A percentile compares a stretch with the other conserved stretches of the same genome.
These are phyloP conservation scores for Elaeagnus macrophylla DNA, from an alignment of 306 rosid genomes.

Conservation along the genomic window DNA sequence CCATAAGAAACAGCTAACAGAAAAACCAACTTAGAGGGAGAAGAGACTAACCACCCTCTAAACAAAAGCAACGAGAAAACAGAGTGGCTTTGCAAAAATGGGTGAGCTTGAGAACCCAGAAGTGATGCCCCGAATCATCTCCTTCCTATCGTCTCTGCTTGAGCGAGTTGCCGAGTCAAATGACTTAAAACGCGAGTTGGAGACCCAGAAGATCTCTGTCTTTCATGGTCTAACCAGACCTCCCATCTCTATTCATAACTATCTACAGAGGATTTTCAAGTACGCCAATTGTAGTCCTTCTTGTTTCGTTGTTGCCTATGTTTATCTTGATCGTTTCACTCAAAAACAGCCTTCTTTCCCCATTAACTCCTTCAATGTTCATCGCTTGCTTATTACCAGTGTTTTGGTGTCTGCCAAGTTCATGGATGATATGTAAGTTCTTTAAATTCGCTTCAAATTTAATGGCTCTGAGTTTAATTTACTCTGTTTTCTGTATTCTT, in stretches of 20 bases:
- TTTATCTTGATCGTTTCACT: slow-evolving; percentile 78
- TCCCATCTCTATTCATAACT: slow-evolving; percentile 55
- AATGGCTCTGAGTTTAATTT: neutral
- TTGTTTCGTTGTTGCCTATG: slow-evolving; percentile 80
- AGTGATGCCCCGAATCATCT: slow-evolving; percentile 52
- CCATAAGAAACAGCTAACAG: too few relatives aligned
- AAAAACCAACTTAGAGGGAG: too few relatives aligned
- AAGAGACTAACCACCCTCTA: too few relatives aligned
- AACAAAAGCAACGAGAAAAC: too few relatives aligned
- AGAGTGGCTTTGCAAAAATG: slow-evolving; percentile 17
- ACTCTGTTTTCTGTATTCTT: too few relatives aligned
- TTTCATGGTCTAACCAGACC: slow-evolving; percentile 72
- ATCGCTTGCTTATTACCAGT: slow-evolving; percentile 73
- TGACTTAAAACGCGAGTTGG: slow-evolving; percentile 29
- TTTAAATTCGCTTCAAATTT: slow-evolving; percentile 26
- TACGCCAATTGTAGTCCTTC: slow-evolving; percentile 82
- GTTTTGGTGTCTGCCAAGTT: slow-evolving; percentile 81
- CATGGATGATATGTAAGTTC: slow-evolving; percentile 81
- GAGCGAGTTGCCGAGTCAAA: slow-evolving; percentile 56
- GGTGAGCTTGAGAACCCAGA: slow-evolving; percentile 50
- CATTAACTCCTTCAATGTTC: slow-evolving; percentile 70
- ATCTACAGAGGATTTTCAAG: slow-evolving; percentile 72
- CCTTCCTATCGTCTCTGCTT: slow-evolving; percentile 55
- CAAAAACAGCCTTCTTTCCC: slow-evolving; percentile 54
- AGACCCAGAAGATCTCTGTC: slow-evolving; percentile 44